A percentile compares a stretch with the other conserved stretches of the same genome.
phyloP scores from a whole-genome alignment of 2,329 filamentous ascomycete species.

The Verticillium longisporum region DNA sequence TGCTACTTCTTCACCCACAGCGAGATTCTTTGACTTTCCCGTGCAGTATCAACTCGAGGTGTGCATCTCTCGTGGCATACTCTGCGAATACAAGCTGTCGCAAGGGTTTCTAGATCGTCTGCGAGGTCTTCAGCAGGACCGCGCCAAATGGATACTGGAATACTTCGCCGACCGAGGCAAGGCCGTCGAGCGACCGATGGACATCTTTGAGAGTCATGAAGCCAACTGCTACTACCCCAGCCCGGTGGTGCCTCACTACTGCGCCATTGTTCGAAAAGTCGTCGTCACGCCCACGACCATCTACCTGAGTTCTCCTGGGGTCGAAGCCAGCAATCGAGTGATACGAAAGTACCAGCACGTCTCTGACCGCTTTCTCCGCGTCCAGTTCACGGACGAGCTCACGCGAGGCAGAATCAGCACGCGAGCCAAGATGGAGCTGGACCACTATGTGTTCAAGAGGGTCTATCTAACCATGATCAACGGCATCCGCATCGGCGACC shows the following conservation, averaged over 20 bases:
- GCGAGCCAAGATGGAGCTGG: constrained; percentile 42
- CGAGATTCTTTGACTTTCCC: constrained; percentile 49
- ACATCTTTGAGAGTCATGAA: constrained; percentile 55
- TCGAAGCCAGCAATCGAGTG: constrained; percentile 86
- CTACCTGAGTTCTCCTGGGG: constrained; percentile 66
- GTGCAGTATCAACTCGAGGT: constrained; percentile 89
- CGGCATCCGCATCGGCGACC: constrained; percentile 76
- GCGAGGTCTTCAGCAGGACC: constrained; percentile 29
- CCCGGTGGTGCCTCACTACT: constrained; percentile 60
- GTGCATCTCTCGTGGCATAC: constrained; percentile 71
- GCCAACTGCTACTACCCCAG: constrained; percentile 39
- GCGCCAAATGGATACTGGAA: constrained; percentile 64
- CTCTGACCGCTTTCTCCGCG: constrained; percentile 75
- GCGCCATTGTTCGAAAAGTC: constrained; percentile 67
- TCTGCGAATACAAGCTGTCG: constrained; percentile 71
- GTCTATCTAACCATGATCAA: constrained; percentile 65
- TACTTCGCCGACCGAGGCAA: constrained; percentile 61
- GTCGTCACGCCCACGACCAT: constrained; percentile 80
- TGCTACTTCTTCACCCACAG: constrained; percentile 14
- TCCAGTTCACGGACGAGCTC: constrained; percentile 84
- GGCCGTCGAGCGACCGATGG: constrained; percentile 62
- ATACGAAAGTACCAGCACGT: constrained; percentile 63
- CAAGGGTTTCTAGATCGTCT: constrained; percentile 61
- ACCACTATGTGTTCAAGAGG: constrained; percentile 67
- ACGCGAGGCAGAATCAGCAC: constrained; percentile 53